phyloP scores from a whole-genome alignment of 2,329 filamentous ascomycete species.

The Fusarium irregulare region DNA sequence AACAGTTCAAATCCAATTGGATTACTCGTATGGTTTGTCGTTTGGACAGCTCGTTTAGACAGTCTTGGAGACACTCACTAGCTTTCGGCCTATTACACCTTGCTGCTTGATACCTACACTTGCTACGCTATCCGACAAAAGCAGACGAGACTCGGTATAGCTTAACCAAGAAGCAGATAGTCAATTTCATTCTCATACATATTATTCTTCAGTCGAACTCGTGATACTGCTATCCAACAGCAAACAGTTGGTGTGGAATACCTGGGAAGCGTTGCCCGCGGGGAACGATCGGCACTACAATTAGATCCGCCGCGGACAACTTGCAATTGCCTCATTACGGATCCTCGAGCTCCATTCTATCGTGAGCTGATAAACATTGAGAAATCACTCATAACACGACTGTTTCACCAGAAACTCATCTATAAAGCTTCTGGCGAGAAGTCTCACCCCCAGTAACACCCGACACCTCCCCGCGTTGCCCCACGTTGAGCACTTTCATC shows the following conservation, averaged over 20 bases:
- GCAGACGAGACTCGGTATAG: background rate
- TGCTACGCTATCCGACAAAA: background rate
- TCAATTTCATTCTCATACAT: background rate
- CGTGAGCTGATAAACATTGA: background rate
- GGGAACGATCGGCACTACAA: slow-evolving; percentile 9
- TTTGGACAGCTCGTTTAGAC: slow-evolving; percentile 1
- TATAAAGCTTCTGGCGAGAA: background rate
- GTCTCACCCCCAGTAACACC: background rate
- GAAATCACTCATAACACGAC: background rate
- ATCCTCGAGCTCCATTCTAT: background rate
- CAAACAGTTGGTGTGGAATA: background rate
- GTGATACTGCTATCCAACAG: background rate
- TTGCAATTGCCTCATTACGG: background rate
- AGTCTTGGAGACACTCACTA: background rate
- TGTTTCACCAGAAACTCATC: background rate
- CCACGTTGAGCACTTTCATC: slow-evolving; percentile 11
- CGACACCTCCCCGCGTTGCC: slow-evolving; percentile 1
- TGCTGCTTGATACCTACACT: background rate
- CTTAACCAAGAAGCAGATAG: background rate
- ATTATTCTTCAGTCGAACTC: background rate
- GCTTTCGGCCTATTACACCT: background rate
- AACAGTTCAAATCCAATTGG: background rate
- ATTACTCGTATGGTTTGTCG: slow-evolving; percentile 7
- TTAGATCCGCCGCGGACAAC: slow-evolving; percentile 4
- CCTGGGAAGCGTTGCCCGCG: slow-evolving; percentile 1